These are phyloP conservation scores for Salix arbutifolia DNA, from an alignment of 345 rosid genomes.

Conservation along the genomic window DNA sequence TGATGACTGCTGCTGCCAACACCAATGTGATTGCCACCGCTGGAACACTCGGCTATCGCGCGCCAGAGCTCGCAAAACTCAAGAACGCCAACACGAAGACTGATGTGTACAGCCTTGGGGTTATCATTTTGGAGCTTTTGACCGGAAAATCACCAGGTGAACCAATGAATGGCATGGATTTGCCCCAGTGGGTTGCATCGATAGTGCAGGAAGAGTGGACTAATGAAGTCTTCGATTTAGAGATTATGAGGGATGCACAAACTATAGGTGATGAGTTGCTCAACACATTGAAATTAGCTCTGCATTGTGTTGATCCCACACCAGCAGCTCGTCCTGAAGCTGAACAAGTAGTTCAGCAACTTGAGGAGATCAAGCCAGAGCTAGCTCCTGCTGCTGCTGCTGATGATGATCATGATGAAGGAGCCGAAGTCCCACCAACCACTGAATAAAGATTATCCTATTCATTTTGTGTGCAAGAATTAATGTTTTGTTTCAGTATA, in stretches of 20 bases:
- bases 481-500: neutral
- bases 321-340: slow-evolving; percentile 79
- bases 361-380: slow-evolving; percentile 74
- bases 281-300: slow-evolving; percentile 72
- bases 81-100: slow-evolving; percentile 81
- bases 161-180: slow-evolving; percentile 73
- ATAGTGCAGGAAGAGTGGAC: slow-evolving; percentile 96
- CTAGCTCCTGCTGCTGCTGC: slow-evolving; percentile 20
- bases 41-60: slow-evolving; percentile 79
- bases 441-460: slow-evolving; percentile 20
- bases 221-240: slow-evolving; percentile 84
- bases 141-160: slow-evolving; percentile 97
- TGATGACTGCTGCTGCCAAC: slow-evolving; percentile 72
- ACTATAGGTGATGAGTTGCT: slow-evolving; percentile 68
- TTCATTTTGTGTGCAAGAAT: slow-evolving; percentile 5
- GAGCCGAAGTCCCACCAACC: slow-evolving; percentile 30
- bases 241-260: slow-evolving; percentile 60
- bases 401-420: slow-evolving; percentile 25
- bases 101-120: slow-evolving; percentile 84
- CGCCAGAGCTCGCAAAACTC: slow-evolving; percentile 80
- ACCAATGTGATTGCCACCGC: slow-evolving; percentile 79
- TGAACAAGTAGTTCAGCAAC: slow-evolving; percentile 55
- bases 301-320: slow-evolving; percentile 87
- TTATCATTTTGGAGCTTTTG: slow-evolving; percentile 73
- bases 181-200: slow-evolving; percentile 95